Evolutionary conservation across 768 basidiomycete genomes (phyloP), one percentile per base, ranked within the genome.

Genomic region (Butyriboletus loyo): DNA sequence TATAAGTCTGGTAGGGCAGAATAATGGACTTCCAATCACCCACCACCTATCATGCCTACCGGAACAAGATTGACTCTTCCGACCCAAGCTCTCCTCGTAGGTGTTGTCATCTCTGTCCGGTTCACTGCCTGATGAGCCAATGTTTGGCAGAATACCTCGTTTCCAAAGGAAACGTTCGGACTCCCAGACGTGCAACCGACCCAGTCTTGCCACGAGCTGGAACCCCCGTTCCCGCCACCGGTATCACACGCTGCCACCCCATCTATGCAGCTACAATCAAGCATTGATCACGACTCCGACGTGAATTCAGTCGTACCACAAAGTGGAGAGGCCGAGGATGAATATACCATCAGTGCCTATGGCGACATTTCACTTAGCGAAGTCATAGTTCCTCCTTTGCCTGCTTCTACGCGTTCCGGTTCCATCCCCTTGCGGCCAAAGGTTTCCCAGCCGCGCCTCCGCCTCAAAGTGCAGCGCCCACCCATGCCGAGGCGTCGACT

Each of bases 361-460:
- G 78, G 80, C 8, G 76, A 80, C 24, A 73, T 79, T 24, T 76
- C 77, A 1, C 64, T 75, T 1, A 61, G 72, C 22, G 72, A 75
- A 39, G 57, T 67, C 24, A 65, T 71, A 25, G 71, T 71, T 28
- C 53, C 76, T 5, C 73, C 72, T 0, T 66, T 58, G 4, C 43
- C 50, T 1, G 8, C 44, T 22, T 34, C 52, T 13, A 8, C 51
- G 14, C 30, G 3, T 13, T 3, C 19, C 19, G 31, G 8, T 19
- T 3, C 38, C 1, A 17, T 30, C 7, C 31, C 28, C 3, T 34
- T 57, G 17, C 53, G 50, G 10, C 28, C 50, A 1, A 55, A n/a
- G 27, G 7, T 17, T 14, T 43, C 55, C 11, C 65, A 38, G 27
- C 60, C 59, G 9, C 56, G 54, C 40, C 56, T 69, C 19, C 61